Base-by-base conservation (phyloP, 2,329 filamentous ascomycete genomes). In the Corynespora cassiicola region DNA sequence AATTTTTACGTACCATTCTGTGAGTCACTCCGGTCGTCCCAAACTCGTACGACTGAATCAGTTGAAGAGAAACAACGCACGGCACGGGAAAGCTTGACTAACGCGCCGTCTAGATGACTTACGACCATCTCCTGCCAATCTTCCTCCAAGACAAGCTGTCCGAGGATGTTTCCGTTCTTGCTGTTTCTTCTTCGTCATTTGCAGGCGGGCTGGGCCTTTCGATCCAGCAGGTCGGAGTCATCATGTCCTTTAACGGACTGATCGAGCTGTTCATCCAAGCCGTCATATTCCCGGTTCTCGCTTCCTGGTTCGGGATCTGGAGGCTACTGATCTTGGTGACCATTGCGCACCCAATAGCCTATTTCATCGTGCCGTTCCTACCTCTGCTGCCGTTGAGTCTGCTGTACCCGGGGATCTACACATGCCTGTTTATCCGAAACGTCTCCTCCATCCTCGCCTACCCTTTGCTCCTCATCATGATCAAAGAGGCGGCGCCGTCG, bases 1-100 rank as follows among this genome's bases (percentile, higher is more conserved):
- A 28, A 88, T 96, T 48, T 96, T 95, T 72, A 94, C 90, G 4
- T 95, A 95, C 65, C 91, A 96, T 70, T 90, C 87, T 23, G 60
- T 63, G 53, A 47, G 58, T 42, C n/a, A 3, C 6, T 10, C 7
- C 8, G 8, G 8, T 11, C 21, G 23, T 22, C 6, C 10, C 15
- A 12, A 24, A 33, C 16, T 17, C 19, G n/a, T n/a, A n/a, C n/a
- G n/a, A n/a, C n/a, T n/a, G n/a, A 14, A 6, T 7, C 15, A 25
- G 27, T 8, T 19, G 11, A 8, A 18, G 7, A 11, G 11, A 7
- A 7, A 19, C 11, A 20, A 7, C 14, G 9, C 19, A 25, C 23
- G 3, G n/a, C n/a, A 7, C 26, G 4, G 11, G 8, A n/a, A 26
- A 18, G 8, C 8, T 10, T 16, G n/a, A 20, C 43, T 49, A 21